Evolutionary conservation across 306 rosid genomes (phyloP).

Genomic region (Fragaria nilgerrensis): DNA sequence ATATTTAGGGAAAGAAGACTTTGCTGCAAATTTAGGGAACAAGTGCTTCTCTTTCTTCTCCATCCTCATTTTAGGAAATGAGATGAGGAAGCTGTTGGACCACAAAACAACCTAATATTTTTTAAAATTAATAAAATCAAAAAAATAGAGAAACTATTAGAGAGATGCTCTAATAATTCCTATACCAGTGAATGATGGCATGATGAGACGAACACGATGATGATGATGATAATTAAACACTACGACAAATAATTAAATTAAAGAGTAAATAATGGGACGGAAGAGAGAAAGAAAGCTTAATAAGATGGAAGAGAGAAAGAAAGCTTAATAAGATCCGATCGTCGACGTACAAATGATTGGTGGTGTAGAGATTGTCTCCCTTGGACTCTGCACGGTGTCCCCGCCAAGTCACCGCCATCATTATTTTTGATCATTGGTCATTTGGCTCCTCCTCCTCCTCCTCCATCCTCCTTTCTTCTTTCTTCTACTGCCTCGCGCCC

Average conservation of each 20-base stretch:
- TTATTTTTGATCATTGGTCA: conserved; percentile 11
- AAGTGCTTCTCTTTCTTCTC: no score
- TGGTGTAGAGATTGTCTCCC: conserved; percentile 49
- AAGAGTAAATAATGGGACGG: neutral
- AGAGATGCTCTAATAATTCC: no score
- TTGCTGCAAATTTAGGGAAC: no score
- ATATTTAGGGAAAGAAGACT: no score
- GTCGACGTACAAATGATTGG: conserved; percentile 61
- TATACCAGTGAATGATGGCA: neutral
- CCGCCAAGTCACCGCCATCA: neutral
- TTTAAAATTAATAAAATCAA: no score
- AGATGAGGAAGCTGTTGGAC: no score
- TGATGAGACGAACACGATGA: neutral
- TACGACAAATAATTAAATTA: neutral
- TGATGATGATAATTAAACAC: neutral
- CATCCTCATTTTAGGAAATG: no score
- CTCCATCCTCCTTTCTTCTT: neutral
- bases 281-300: neutral
- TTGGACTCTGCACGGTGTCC: conserved; percentile 34
- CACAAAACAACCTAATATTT: no score
- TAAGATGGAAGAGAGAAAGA: neutral
- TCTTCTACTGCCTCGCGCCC: conserved; percentile 26
- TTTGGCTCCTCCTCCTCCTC: no score
- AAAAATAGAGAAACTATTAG: no score
- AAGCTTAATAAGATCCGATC: neutral